phyloP scores from a whole-genome alignment of 805 yeast genomes.

The Naumovozyma baii region DNA sequence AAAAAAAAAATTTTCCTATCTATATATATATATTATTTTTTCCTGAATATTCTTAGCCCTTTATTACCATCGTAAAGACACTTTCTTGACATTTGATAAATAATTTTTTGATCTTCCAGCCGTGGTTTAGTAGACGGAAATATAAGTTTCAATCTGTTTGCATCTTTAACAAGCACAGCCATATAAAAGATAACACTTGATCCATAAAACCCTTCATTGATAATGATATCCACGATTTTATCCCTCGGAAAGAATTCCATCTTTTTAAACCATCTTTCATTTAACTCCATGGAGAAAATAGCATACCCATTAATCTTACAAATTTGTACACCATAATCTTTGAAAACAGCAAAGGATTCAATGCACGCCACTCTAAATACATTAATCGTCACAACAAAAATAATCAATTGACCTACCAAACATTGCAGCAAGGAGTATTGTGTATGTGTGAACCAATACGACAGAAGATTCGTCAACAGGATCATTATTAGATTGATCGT shows the following conservation, averaged over 20 bases:
- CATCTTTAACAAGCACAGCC: constrained; percentile 43
- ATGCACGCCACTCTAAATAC: too few relatives aligned
- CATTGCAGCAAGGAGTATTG: too few relatives aligned
- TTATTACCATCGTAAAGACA: too few relatives aligned
- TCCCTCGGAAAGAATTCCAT: constrained; percentile 45
- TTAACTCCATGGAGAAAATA: constrained; percentile 15
- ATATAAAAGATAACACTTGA: constrained; percentile 58
- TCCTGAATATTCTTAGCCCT: too few relatives aligned
- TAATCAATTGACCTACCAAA: too few relatives aligned
- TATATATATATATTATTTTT: too few relatives aligned
- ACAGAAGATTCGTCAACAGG: too few relatives aligned
- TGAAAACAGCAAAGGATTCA: constrained; percentile 17
- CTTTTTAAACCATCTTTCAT: constrained; percentile 7
- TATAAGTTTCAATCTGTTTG: constrained; percentile 23
- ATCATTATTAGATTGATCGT: too few relatives aligned
- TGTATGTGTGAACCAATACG: too few relatives aligned
- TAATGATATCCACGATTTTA: constrained; percentile 51
- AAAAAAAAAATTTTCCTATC: background rate
- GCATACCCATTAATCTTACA: constrained; percentile 15
- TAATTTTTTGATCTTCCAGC: constrained; percentile 17
- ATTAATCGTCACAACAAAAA: too few relatives aligned
- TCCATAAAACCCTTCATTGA: constrained; percentile 68
- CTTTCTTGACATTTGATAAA: constrained; percentile 18
- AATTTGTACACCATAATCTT: constrained; percentile 22
- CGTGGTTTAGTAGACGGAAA: constrained; percentile 20